A percentile compares a stretch with the other conserved stretches of the same genome.
These are phyloP conservation scores for Gossypium mustelinum DNA, from an alignment of 345 rosid species.

Conservation along the genomic window DNA sequence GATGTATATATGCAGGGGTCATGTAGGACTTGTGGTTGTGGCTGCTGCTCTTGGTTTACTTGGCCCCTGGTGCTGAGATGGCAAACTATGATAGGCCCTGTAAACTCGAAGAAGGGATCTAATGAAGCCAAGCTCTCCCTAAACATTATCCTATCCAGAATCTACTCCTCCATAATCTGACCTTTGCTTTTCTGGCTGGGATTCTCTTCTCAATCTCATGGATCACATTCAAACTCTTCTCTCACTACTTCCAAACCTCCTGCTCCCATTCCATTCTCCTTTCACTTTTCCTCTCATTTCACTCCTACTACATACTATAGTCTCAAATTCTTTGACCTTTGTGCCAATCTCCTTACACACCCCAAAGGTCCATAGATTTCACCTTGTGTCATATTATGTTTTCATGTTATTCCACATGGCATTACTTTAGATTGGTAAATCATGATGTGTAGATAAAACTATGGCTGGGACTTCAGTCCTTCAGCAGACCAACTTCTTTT, in stretches of 20 bases:
- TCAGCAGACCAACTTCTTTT: slow-evolving; percentile 23
- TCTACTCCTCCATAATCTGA: slow-evolving; percentile 24
- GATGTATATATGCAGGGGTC: too few relatives aligned
- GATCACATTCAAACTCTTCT: slow-evolving; percentile 22
- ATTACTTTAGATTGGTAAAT: slow-evolving; percentile 2
- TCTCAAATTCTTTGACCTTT: not conserved
- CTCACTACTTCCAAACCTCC: not conserved
- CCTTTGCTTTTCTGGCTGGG: slow-evolving; percentile 11
- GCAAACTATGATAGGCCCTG: slow-evolving; percentile 21
- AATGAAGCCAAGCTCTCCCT: slow-evolving; percentile 18
- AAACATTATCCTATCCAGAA: slow-evolving; percentile 42
- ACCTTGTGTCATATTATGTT: not conserved
- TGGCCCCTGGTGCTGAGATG: slow-evolving; percentile 19
- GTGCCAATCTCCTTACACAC: not conserved
- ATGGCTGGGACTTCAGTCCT: slow-evolving; percentile 41
- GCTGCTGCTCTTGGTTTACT: not conserved
- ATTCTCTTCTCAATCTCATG: slow-evolving; percentile 20
- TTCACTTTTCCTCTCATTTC: not conserved
- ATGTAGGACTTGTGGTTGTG: not conserved
- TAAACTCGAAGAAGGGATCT: not conserved
- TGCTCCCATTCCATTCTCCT: not conserved
- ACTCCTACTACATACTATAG: not conserved
- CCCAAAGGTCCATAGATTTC: slow-evolving; percentile 10
- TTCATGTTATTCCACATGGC: not conserved
- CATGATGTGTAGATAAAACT: slow-evolving; percentile 28